Conservation (phyloP, 306 rosid species). For the Cucumis melo region DNA sequence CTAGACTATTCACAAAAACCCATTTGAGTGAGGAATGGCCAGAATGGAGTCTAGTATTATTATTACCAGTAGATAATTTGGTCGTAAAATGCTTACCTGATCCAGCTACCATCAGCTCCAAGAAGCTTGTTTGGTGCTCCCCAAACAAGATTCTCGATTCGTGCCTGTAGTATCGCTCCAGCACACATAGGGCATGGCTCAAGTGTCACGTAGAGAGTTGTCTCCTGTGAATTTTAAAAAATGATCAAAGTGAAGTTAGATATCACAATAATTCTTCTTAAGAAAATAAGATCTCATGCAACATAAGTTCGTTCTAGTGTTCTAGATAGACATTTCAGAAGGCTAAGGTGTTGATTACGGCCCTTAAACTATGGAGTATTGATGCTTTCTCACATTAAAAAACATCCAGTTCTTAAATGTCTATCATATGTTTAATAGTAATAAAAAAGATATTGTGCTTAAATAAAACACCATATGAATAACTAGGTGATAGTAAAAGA, state of each 20-base stretch:
- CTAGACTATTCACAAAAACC: background rate
- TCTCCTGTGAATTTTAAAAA: slow-evolving; percentile 29
- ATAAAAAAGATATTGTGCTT: background rate
- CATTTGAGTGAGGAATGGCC: background rate
- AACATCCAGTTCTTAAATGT: background rate
- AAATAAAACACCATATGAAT: background rate
- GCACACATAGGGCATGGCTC: slow-evolving; percentile 99
- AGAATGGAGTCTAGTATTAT: background rate
- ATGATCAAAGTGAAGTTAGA: slow-evolving; percentile 13
- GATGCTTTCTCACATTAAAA: no score
- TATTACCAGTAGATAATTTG: background rate
- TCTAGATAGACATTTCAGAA: background rate
- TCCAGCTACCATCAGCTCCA: slow-evolving; percentile 99
- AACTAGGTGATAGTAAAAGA: background rate
- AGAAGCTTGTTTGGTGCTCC: slow-evolving; percentile 99
- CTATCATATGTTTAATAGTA: background rate
- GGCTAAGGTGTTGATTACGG: background rate
- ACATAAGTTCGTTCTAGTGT: background rate
- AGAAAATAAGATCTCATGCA: background rate
- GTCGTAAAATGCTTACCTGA: slow-evolving; percentile 40
- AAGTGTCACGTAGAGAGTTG: slow-evolving; percentile 81
- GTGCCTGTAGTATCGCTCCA: slow-evolving; percentile 91
- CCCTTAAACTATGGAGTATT: background rate
- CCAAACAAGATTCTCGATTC: slow-evolving; percentile 76
- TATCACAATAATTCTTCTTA: background rate